These are phyloP conservation scores for Diplodia seriata DNA, from an alignment of 2,329 filamentous ascomycete genomes.

Conservation along the genomic window DNA sequence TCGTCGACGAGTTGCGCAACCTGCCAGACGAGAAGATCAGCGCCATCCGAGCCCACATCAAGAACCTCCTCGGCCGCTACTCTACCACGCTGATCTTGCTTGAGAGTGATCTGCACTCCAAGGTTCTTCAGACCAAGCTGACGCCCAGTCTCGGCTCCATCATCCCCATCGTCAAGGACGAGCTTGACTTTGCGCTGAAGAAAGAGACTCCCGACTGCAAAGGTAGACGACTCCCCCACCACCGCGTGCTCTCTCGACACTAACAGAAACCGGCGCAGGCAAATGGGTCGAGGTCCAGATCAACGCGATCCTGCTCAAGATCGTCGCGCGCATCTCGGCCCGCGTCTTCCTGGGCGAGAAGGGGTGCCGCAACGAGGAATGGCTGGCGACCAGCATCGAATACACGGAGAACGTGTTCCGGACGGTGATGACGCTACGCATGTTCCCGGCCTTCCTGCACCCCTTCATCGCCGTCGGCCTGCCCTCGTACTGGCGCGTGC, in stretches of 20 bases:
- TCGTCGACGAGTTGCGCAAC: constrained; percentile 31
- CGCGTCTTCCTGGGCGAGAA: constrained; percentile 48
- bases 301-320: constrained; percentile 1
- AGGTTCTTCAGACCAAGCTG: too few species aligned
- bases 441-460: constrained; percentile 45
- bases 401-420: constrained; percentile 34
- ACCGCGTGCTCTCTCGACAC: too few species aligned
- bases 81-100: neutral
- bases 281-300: too few species aligned
- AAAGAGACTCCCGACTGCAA: too few species aligned
- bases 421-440: constrained; percentile 43
- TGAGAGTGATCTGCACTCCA: too few species aligned
- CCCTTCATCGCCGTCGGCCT: constrained; percentile 44
- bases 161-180: too few species aligned
- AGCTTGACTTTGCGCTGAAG: too few species aligned
- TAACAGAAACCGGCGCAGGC: too few species aligned
- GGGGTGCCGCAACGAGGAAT: constrained; percentile 48
- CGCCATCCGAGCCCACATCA: constrained; percentile 26
- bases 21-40: constrained; percentile 30
- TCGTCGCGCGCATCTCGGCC: constrained; percentile 43
- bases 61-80: constrained; percentile 2
- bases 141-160: too few species aligned
- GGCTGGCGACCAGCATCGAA: constrained; percentile 40
- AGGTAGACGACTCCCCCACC: too few species aligned
- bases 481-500: too few species aligned